phyloP scores from a whole-genome alignment of 805 yeast species.

The Dipodascopsis tothii region DNA sequence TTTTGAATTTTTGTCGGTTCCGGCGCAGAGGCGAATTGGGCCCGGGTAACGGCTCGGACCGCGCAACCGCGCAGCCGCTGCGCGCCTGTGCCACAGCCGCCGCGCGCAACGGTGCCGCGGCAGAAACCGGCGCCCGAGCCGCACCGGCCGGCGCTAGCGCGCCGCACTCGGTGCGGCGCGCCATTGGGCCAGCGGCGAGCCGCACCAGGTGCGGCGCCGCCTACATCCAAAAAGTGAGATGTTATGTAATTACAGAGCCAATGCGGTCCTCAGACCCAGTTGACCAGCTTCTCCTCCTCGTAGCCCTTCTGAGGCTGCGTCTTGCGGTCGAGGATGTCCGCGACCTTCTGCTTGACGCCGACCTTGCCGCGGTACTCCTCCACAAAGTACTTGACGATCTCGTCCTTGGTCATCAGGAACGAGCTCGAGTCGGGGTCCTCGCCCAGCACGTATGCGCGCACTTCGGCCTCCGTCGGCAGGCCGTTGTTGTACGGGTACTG shows the following conservation, averaged over 20 bases:
- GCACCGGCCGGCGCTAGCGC: too few relatives aligned
- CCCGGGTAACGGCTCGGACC: too few relatives aligned
- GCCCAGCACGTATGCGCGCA: constrained; percentile 62
- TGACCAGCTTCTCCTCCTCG: constrained; percentile 38
- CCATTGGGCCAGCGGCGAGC: too few relatives aligned
- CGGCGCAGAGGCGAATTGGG: too few relatives aligned
- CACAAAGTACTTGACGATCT: constrained; percentile 58
- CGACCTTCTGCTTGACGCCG: constrained; percentile 58
- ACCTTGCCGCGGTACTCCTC: constrained; percentile 43
- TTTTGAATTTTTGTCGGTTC: too few relatives aligned
- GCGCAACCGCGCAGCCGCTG: too few relatives aligned
- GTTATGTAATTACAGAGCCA: neutral
- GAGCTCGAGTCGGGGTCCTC: constrained; percentile 57
- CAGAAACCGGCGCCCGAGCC: too few relatives aligned
- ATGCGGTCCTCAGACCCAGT: constrained; percentile 37
- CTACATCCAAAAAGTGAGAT: too few relatives aligned
- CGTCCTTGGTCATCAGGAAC: constrained; percentile 60
- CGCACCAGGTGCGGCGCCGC: too few relatives aligned
- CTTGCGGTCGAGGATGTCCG: constrained; percentile 53
- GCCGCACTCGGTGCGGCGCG: too few relatives aligned
- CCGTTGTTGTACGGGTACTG: constrained; percentile 65
- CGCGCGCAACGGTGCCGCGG: too few relatives aligned
- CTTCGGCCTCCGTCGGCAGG: constrained; percentile 63
- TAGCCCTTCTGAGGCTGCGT: constrained; percentile 36
- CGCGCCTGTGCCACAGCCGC: too few relatives aligned